Percentiles rank a stretch among this genome's conserved stretches.
Evolutionary conservation across 164 flowering plant genomes (phyloP).

Genomic region (Chloranthus sessilifolius): DNA sequence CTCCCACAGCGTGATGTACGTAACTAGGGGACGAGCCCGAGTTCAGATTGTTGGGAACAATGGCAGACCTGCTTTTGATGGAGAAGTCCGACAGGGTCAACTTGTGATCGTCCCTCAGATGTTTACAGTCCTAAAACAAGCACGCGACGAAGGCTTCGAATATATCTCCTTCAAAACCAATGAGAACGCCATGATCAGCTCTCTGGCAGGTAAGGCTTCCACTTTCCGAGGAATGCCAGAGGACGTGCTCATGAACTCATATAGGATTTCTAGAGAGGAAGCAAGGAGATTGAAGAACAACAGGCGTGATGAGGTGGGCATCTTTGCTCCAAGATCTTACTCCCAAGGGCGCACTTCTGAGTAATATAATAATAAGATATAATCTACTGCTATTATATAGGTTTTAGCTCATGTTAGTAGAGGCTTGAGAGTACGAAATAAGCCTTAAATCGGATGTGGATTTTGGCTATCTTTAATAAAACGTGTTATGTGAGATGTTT

Average conservation of each 20-base stretch:
- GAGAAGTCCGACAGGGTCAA: constrained; percentile 36
- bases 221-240: constrained; percentile 36
- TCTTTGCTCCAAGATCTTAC: constrained; percentile 22
- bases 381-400: too few relatives aligned
- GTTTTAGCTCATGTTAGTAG: too few relatives aligned
- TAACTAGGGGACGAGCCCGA: constrained; percentile 35
- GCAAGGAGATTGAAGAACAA: constrained; percentile 38
- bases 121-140: constrained; percentile 35
- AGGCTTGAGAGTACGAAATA: too few relatives aligned
- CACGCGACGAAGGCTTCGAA: constrained; percentile 39
- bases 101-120: constrained; percentile 46
- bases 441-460: too few relatives aligned
- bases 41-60: constrained; percentile 38
- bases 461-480: too few relatives aligned
- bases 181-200: constrained; percentile 37
- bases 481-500: too few relatives aligned
- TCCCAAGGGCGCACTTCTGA: constrained; percentile 1
- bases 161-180: constrained; percentile 53
- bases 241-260: constrained; percentile 37
- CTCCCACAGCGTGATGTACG: constrained; percentile 49
- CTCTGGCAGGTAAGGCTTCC: constrained; percentile 43
- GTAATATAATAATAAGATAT: too few relatives aligned
- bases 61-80: constrained; percentile 39
- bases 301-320: constrained; percentile 20
- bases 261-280: constrained; percentile 33